Evolutionary conservation across 805 yeast species (phyloP).

Genomic region (Candida endomychidarum): DNA sequence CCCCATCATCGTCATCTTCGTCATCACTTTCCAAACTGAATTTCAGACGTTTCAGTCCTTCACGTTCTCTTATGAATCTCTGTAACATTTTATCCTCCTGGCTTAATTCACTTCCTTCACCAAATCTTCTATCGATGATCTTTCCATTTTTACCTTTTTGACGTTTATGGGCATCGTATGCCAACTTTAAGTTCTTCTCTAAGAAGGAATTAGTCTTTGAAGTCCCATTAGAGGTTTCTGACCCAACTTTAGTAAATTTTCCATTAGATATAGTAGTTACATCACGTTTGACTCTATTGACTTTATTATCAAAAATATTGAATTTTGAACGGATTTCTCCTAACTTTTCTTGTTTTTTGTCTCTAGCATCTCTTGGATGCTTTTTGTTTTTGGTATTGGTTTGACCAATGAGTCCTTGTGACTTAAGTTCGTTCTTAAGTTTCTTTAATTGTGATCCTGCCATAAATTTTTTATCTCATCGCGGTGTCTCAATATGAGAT

Average conservation of each 20-base stretch:
- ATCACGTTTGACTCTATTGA: conserved; percentile 64
- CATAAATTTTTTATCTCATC: conserved; percentile 37
- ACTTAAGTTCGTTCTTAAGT: conserved; percentile 72
- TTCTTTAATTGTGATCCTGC: conserved; percentile 87
- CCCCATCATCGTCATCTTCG: conserved; percentile 45
- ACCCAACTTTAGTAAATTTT: conserved; percentile 44
- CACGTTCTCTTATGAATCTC: conserved; percentile 88
- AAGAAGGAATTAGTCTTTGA: conserved; percentile 31
- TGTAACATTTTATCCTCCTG: conserved; percentile 94
- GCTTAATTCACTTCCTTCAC: conserved; percentile 77
- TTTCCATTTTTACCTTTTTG: conserved; percentile 75
- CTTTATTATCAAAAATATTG: conserved; percentile 84
- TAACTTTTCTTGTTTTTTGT: conserved; percentile 59
- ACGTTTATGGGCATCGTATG: conserved; percentile 64
- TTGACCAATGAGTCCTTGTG: conserved; percentile 84
- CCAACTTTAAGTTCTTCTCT: conserved; percentile 46
- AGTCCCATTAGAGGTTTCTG: conserved; percentile 31
- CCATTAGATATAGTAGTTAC: conserved; percentile 41
- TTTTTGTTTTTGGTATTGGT: conserved; percentile 62
- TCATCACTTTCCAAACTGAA: conserved; percentile 63
- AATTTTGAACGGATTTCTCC: conserved; percentile 73
- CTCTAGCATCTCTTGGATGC: conserved; percentile 64
- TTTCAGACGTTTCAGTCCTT: conserved; percentile 51
- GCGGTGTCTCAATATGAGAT: conserved; percentile 12
- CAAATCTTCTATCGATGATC: conserved; percentile 83